These are phyloP conservation scores for Tolypocladium pustulatum DNA, from an alignment of 2,329 filamentous ascomycete species.

Conservation along the genomic window DNA sequence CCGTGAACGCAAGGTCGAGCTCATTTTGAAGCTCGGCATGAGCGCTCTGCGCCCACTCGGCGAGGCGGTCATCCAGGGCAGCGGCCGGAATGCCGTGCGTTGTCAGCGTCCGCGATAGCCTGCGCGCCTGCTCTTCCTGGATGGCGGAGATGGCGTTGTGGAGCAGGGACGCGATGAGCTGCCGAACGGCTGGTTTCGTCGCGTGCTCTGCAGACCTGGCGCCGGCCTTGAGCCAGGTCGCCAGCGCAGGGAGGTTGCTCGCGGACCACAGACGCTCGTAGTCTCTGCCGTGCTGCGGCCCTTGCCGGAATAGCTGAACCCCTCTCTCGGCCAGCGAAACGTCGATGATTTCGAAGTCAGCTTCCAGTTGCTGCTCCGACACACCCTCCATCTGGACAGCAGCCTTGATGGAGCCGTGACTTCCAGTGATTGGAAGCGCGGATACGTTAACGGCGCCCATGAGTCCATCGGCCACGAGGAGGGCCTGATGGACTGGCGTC, in stretches of 20 bases:
- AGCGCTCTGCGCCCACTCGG: constrained; percentile 65
- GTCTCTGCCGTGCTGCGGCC: constrained; percentile 55
- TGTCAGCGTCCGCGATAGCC: constrained; percentile 21
- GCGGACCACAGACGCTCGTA: constrained; percentile 67
- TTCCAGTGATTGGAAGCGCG: constrained; percentile 27
- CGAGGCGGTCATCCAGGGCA: constrained; percentile 49
- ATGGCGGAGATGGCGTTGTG: constrained; percentile 41
- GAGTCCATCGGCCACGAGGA: constrained; percentile 66
- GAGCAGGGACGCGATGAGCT: constrained; percentile 58
- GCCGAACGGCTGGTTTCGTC: constrained; percentile 56
- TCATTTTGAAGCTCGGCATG: constrained; percentile 76
- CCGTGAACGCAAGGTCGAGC: constrained; percentile 66
- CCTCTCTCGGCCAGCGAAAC: constrained; percentile 50
- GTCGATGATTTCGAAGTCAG: constrained; percentile 51
- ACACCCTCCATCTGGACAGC: constrained; percentile 48
- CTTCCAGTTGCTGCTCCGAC: constrained; percentile 20
- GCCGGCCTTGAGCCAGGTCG: constrained; percentile 53
- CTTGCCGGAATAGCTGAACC: constrained; percentile 56
- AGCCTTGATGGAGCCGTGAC: constrained; percentile 33
- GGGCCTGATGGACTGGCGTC: constrained; percentile 74
- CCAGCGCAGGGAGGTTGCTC: constrained; percentile 56
- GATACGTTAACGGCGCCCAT: constrained; percentile 50
- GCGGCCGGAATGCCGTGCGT: constrained; percentile 22
- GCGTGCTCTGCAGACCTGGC: constrained; percentile 26
- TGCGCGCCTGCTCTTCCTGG: constrained; percentile 33